Conservation (phyloP, 495 filamentous ascomycete species). For the Penicillium salamii region DNA sequence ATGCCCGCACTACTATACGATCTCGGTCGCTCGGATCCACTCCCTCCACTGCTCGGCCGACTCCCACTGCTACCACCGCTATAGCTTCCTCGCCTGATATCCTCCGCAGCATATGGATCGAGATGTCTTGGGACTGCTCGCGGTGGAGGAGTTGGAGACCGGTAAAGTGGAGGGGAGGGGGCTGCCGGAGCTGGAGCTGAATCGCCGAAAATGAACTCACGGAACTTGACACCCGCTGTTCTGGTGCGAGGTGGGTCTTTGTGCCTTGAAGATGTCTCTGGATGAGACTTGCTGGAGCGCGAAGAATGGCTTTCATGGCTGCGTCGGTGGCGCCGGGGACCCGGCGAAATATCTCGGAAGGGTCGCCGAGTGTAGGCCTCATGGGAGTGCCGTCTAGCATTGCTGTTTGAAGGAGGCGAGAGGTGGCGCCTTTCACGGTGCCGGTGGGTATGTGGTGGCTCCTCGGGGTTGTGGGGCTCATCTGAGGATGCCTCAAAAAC, state of each 20-base stretch:
- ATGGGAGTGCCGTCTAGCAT: conserved; percentile 43
- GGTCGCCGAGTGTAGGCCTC: conserved; percentile 39
- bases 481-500: conserved; percentile 29
- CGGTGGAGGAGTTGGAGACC: conserved; percentile 17
- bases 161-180: conserved; percentile 25
- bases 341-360: conserved; percentile 31
- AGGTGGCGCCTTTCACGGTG: conserved; percentile 24
- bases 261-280: conserved; percentile 14
- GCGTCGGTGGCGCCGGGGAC: conserved; percentile 15
- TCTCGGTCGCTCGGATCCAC: conserved; percentile 25
- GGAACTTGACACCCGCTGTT: conserved; percentile 26
- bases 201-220: conserved; percentile 30
- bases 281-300: conserved; percentile 14
- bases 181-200: conserved; percentile 16
- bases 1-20: conserved; percentile 22
- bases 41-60: conserved; percentile 23
- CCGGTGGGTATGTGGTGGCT: conserved; percentile 11
- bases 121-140: conserved; percentile 19
- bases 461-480: conserved; percentile 13
- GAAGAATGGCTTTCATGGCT: conserved; percentile 14
- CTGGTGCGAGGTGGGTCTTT: conserved; percentile 29
- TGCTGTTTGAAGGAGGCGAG: conserved; percentile 26
- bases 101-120: conserved; percentile 15
- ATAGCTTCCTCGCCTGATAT: conserved; percentile 24
- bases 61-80: conserved; percentile 20